Percentiles rank a stretch among this genome's conserved stretches.
Conservation (phyloP, 441 rosid genomes). For the Omphalea diandra region DNA sequence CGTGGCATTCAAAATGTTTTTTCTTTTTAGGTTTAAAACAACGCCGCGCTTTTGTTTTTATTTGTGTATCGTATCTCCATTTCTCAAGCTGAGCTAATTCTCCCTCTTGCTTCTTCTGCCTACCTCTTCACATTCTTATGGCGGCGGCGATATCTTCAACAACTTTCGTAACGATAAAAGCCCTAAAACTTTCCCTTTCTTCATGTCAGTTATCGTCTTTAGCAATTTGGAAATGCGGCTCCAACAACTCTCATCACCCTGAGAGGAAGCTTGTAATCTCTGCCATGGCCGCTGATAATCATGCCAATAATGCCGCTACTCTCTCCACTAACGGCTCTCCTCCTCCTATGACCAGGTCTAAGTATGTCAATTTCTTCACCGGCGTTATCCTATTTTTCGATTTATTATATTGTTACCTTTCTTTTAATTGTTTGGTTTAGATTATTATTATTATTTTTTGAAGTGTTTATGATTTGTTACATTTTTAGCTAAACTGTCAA, state of each 20-base stretch:
- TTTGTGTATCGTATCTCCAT: not conserved
- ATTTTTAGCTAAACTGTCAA: too few species aligned
- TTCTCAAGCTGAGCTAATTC: not conserved
- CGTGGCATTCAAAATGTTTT: too few species aligned
- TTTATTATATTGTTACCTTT: not conserved
- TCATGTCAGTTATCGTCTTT: not conserved
- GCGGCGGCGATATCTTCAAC: not conserved
- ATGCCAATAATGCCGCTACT: too few species aligned
- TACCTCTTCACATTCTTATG: conserved; percentile 1
- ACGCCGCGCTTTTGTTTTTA: not conserved
- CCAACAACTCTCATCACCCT: not conserved
- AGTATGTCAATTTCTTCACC: not conserved
- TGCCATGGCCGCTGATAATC: not conserved
- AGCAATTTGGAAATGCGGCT: not conserved
- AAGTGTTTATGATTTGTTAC: not conserved
- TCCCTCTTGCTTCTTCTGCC: not conserved
- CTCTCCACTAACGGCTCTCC: not conserved
- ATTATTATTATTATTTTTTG: not conserved
- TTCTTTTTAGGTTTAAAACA: too few species aligned
- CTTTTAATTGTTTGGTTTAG: not conserved
- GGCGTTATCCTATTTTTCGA: not conserved
- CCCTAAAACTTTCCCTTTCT: not conserved
- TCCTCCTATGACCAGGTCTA: not conserved
- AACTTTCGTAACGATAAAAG: not conserved
- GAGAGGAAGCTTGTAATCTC: not conserved